Base-by-base conservation (phyloP, 2,329 filamentous ascomycete species). In the Ceratocystiopsis minuta region DNA sequence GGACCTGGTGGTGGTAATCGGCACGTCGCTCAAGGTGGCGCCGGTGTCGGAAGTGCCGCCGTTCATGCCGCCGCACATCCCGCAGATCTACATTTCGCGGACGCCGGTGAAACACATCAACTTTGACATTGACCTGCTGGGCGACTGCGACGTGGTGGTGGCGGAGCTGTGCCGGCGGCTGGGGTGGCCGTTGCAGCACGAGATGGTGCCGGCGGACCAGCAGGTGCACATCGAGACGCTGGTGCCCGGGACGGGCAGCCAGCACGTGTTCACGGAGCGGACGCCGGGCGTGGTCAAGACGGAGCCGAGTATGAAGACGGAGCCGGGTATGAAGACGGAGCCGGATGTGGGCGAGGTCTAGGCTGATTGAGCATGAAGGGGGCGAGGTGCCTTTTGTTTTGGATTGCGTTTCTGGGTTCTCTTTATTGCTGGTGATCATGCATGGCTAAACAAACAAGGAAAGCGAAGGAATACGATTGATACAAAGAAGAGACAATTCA, bases 121-220 rank as follows among this genome's bases (percentile, higher is more conserved):
- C 56, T 96, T 98, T 52, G 90, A 98, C 59, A 85, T 98, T 50
- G 87, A 95, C 56, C 70, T 98, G 43, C 68, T 96, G n/a, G 90
- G 90, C 33, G 85, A 95, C 56, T 95, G 88, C 60, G 90, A 98
- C 55, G 72, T 86, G 35, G 78, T 96, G 10, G 81, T 96, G 14
- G 72, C 80, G 1, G 88, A 96, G 62, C 70, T 98, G 41, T 88
- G 83, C 55, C 72, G 78, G 37, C 74, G 83, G 13, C 77, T 83
- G 1, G 80, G 79, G 3, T 96, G 90, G 90, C 65, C 75, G 7
- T 60, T 94, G 41, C 56, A 72, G 37, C 86, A 95, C 54, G 78
- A 84, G 49, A 94, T 93, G 83, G 71, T 90, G 45, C 76, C 78
- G n/a, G 58, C 67, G 10, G 64, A 70, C 32, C 75, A 84, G 57